A percentile compares a stretch with the other conserved stretches of the same genome.
These are phyloP conservation scores for Boechera stricta DNA, from an alignment of 345 rosid genomes.

Conservation along the genomic window DNA sequence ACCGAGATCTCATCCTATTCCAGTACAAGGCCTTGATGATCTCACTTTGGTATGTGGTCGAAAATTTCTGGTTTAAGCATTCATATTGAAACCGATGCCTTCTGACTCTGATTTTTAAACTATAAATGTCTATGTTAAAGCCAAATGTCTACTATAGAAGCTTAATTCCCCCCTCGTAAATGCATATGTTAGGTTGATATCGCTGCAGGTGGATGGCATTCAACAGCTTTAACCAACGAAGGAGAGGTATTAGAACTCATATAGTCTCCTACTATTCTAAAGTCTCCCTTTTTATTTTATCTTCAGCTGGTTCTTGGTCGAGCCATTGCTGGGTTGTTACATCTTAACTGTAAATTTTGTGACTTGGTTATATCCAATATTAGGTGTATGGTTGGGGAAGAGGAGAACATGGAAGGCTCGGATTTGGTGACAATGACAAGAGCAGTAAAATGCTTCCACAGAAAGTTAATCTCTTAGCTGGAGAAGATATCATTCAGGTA, in stretches of 20 bases:
- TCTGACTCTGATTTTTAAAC: slow-evolving; percentile 2
- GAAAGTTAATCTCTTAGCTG: slow-evolving; percentile 82
- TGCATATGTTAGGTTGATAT: slow-evolving; percentile 77
- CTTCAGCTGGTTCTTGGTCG: slow-evolving; percentile 1
- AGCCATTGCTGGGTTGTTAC: background rate
- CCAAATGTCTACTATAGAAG: background rate
- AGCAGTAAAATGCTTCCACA: slow-evolving; percentile 99
- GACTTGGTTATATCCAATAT: slow-evolving; percentile 28
- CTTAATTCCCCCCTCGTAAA: background rate
- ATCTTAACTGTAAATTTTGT: slow-evolving; percentile 26
- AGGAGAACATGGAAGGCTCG: slow-evolving; percentile 99
- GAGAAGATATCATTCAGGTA: slow-evolving; percentile 86
- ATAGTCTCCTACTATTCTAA: background rate
- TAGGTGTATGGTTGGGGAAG: slow-evolving; percentile 99
- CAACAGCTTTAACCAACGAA: slow-evolving; percentile 80
- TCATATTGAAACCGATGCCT: background rate
- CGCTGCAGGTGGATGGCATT: slow-evolving; percentile 99
- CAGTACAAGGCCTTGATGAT: slow-evolving; percentile 85
- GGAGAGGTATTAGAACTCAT: slow-evolving; percentile 68
- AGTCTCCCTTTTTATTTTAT: background rate
- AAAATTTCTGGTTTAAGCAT: background rate
- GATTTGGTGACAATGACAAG: slow-evolving; percentile 97
- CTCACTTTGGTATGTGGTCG: slow-evolving; percentile 73
- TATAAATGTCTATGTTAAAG: background rate
- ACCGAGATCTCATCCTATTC: slow-evolving; percentile 95